A percentile compares a stretch with the other conserved stretches of the same genome.
Evolutionary conservation across 1,284 basidiomycete species (phyloP).

Genomic region (Somion occarium): DNA sequence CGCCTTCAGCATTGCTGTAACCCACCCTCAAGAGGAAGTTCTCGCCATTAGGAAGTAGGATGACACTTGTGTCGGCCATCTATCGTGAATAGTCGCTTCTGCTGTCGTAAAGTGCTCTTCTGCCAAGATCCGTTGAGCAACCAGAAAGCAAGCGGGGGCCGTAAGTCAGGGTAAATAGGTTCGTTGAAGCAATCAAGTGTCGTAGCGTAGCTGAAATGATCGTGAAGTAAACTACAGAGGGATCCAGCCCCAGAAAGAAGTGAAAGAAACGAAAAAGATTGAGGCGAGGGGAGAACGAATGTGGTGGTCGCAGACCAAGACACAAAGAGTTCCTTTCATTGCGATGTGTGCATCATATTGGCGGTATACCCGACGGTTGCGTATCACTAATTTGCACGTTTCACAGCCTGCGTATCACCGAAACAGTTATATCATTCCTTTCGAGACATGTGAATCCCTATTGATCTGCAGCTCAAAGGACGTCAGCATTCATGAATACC

Average conservation of each 20-base stretch:
- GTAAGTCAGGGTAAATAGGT: not conserved
- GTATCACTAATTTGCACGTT: too few species aligned
- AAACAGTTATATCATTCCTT: too few species aligned
- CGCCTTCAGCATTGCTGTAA: not conserved
- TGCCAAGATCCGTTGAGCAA: not conserved
- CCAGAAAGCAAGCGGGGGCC: not conserved
- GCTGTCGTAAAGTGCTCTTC: not conserved
- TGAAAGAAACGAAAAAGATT: constrained; percentile 1
- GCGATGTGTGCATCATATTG: too few species aligned
- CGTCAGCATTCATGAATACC: too few species aligned
- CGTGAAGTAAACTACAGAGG: not conserved
- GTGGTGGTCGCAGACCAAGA: constrained; percentile 1
- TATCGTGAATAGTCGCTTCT: not conserved
- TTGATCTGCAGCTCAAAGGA: too few species aligned
- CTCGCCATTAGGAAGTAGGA: constrained; percentile 6
- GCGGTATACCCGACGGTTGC: too few species aligned
- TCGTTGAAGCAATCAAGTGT: not conserved
- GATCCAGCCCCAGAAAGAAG: constrained; percentile 6
- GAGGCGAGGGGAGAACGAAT: not conserved
- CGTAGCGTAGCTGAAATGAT: not conserved
- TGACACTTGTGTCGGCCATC: not conserved
- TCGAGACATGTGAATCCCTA: too few species aligned
- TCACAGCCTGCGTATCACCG: too few species aligned
- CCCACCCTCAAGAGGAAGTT: not conserved
- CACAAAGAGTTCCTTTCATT: too few species aligned